Evolutionary conservation across 805 yeast species (phyloP), one percentile per base, ranked within the genome.

Genomic region (Lipomyces yamanashiensis): DNA sequence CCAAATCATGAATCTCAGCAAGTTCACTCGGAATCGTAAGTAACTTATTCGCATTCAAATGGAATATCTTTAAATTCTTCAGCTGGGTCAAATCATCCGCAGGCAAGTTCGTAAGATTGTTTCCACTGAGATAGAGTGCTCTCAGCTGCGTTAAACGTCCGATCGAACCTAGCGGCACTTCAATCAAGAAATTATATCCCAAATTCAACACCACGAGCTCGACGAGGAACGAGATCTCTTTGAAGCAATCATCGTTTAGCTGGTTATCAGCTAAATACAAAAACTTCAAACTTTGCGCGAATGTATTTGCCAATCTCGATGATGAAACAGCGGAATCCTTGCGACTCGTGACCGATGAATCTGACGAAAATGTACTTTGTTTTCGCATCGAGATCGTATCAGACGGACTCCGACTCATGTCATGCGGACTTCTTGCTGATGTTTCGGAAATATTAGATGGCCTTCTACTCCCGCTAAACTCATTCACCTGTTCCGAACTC

Each of bases 11-110:
- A 52, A 92, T 81, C 62, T 87, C 87, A 8, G 93, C 85, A 54
- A 95, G 76, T 73, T 93, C 99, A 0, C 97, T 88, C 0, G 99
- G 98, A 50, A 95, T 77, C 0, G 97, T 84, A 53, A 89, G 89
- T 67, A 95, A 82, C 72, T 89, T 88, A 74, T 95, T 95, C 70
- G 90, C 90, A 74, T 93, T 95, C 68, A 92, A 74, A 75, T 83
- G 87, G 40, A 95, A 76, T 0, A 86, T 81, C 59, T 82, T 81
- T 71, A 95, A 79, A 7, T 82, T 78, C 9, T 79, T 77, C 71
- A 92, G 79, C 13, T 77, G 75, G 62, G 85, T 92, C 41, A 95
- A 84, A 67, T 90, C 96, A 70, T 95, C 99, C 28, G 91, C 87
- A 0, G 98, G 96, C 51, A 95, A 78, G 7, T 89, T 83, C 0